Evolutionary conservation across 345 rosid species (phyloP).

Genomic region (Eucalyptus virginea): DNA sequence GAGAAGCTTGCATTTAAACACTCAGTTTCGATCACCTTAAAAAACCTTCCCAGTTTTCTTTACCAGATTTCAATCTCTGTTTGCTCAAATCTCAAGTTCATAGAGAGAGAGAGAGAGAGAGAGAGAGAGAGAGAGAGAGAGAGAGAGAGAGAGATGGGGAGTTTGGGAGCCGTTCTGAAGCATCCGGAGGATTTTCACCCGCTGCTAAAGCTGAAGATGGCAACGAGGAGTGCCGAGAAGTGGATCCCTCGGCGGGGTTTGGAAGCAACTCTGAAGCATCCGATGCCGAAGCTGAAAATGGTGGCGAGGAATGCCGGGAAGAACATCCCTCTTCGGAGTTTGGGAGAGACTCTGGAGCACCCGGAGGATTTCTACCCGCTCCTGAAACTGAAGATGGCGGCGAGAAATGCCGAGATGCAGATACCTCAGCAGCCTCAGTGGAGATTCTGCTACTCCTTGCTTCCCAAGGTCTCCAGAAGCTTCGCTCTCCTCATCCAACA

Average conservation of each 20-base stretch:
- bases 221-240: slow-evolving; percentile 56
- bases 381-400: slow-evolving; percentile 67
- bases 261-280: no score
- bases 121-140: no score
- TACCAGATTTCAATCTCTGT: not conserved
- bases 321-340: slow-evolving; percentile 4
- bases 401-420: slow-evolving; percentile 36
- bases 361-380: slow-evolving; percentile 82
- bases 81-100: not conserved
- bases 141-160: slow-evolving; percentile 33
- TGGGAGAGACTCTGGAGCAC: slow-evolving; percentile 47
- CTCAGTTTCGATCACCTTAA: not conserved
- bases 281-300: no score
- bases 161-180: slow-evolving; percentile 44
- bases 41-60: not conserved
- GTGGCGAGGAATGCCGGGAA: no score
- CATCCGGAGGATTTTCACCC: slow-evolving; percentile 77
- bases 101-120: no score
- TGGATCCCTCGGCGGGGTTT: slow-evolving; percentile 26
- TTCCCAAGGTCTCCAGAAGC: slow-evolving; percentile 78
- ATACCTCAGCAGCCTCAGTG: slow-evolving; percentile 66
- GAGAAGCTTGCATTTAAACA: not conserved
- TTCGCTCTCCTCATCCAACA: slow-evolving; percentile 84
- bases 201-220: slow-evolving; percentile 65
- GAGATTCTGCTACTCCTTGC: slow-evolving; percentile 84